Conservation (phyloP, 305 asterid species). For the Ajuga reptans region DNA sequence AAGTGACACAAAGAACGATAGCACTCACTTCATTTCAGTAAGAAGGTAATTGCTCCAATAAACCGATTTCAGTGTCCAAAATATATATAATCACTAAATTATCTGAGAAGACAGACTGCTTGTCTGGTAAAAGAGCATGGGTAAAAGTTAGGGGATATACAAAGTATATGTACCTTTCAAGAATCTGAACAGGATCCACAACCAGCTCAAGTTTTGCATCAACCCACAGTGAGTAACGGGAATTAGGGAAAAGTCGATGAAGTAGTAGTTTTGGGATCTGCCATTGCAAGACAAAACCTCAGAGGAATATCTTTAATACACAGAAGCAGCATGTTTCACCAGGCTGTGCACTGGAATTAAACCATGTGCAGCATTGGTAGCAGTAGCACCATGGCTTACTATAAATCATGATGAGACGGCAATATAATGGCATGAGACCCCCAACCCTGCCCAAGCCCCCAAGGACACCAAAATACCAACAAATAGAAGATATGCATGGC, state of each 20-base stretch:
- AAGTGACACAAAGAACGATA: neutral
- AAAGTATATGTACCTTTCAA: constrained; percentile 50
- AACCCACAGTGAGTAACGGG: constrained; percentile 73
- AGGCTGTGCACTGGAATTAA: neutral
- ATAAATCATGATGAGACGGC: neutral
- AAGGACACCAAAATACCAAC: neutral
- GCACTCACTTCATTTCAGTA: neutral
- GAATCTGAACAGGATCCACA: constrained; percentile 76
- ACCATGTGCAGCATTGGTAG: neutral
- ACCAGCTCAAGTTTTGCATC: constrained; percentile 85
- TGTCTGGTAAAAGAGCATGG: neutral
- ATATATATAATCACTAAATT: neutral
- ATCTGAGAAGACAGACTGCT: neutral
- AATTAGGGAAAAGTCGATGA: constrained; percentile 70
- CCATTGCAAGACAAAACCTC: constrained; percentile 22
- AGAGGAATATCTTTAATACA: neutral
- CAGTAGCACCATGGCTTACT: neutral
- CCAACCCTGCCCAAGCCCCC: neutral
- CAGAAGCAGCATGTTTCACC: neutral
- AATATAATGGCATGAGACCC: neutral
- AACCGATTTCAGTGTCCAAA: neutral
- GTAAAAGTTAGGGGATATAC: neutral
- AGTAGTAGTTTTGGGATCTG: constrained; percentile 83
- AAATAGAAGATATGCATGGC: neutral
- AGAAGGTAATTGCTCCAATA: neutral